Base-by-base conservation (phyloP, 2,329 filamentous ascomycete genomes). In the Colletotrichum gloeosporioides region DNA sequence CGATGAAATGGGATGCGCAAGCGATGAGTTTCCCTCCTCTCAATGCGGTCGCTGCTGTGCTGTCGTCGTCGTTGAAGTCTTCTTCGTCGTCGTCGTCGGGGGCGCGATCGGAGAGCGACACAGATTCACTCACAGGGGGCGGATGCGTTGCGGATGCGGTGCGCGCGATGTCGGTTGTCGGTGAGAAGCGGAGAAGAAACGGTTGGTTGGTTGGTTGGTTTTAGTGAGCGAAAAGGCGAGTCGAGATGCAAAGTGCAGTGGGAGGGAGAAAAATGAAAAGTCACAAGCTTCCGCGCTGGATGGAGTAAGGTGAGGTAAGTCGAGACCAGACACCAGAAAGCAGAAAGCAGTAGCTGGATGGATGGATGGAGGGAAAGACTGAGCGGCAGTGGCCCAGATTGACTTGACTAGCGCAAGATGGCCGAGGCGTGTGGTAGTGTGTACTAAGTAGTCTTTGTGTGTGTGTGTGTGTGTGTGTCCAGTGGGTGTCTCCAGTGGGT, bases 341-440 rank as follows among this genome's bases (percentile, higher is more conserved):
- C 22, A 22, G 22, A 22, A 22, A 22, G 22, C 22, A 22, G 22
- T 22, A 22, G 39, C 39, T 44, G 36, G 36, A 44, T 44, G 39
- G 8, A 10, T 44, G 16, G 39, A n/a, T 12, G 39, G 39, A 32
- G n/a, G n/a, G n/a, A 62, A 62, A 34, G 59, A 32, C 29, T 32
- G n/a, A 31, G 27, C 59, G 18, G 59, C 27, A 63, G 57, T 44
- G 62, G 68, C 34, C 44, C 68, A 70, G 70, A 64, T 73, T 73
- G 73, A 73, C 73, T 76, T 73, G 73, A 76, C 69, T 76, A 76
- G 73, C 73, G 70, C 70, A 73, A 68, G 70, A 69, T 49, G 64
- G 70, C 31, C 10, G 32, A 69, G 53, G 69, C 29, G 73, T 68
- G 69, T 73, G 39, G 39, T 49, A 44, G 39, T 8, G 39, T 49